Evolutionary conservation across 306 rosid genomes (phyloP).

Genomic region (Fragaria vesca): DNA sequence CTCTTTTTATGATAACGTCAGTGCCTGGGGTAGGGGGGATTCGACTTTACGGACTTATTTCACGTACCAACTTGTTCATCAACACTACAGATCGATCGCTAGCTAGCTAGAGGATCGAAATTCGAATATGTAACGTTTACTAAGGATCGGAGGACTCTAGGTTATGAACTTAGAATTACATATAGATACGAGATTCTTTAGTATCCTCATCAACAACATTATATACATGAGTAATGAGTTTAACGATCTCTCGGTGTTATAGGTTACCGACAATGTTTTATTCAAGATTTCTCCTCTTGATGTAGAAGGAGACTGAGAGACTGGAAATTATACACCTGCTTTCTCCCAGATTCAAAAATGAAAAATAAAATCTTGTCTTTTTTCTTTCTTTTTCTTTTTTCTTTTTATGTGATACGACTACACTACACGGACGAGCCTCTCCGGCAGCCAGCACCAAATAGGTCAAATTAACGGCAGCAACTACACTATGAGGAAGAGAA

Average conservation of each 20-base stretch:
- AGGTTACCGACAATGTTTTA: not conserved
- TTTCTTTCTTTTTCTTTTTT: no score
- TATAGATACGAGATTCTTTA: not conserved
- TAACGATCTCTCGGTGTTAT: not conserved
- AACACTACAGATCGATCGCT: not conserved
- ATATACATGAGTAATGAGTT: no score
- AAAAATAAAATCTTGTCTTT: no score
- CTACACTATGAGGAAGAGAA: no score
- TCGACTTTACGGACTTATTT: not conserved
- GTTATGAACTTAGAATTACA: not conserved
- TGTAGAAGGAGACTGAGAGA: not conserved
- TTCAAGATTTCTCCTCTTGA: not conserved
- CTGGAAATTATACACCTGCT: not conserved
- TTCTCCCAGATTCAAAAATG: not conserved
- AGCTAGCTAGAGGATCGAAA: not conserved
- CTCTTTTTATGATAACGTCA: not conserved
- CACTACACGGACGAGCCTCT: no score
- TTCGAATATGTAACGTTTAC: not conserved
- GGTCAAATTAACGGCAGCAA: no score
- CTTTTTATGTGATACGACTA: no score
- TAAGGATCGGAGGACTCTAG: not conserved
- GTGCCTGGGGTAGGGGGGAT: not conserved
- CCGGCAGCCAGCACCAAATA: no score
- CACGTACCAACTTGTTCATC: not conserved
- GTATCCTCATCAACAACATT: no score